A percentile compares a stretch with the other conserved stretches of the same genome.
These are phyloP conservation scores for Vigna reflexopilosa DNA, from an alignment of 306 rosid genomes.

Conservation along the genomic window DNA sequence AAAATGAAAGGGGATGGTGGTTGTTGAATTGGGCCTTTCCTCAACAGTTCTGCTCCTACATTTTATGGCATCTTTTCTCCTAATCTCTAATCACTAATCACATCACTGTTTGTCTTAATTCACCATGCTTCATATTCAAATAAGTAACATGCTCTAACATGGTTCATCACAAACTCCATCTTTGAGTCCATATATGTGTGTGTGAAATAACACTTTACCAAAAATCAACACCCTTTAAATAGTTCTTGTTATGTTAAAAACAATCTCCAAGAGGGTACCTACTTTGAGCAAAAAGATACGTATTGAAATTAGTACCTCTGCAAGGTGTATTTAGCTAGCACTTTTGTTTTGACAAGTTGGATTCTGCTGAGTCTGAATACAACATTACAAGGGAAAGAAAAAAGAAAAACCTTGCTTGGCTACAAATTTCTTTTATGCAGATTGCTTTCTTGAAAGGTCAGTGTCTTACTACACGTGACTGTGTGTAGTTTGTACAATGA, in stretches of 20 bases:
- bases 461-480: constrained; percentile 29
- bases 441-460: constrained; percentile 4
- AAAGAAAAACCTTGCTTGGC: neutral
- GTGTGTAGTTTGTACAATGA: constrained; percentile 16
- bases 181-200: no score
- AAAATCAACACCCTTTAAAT: neutral
- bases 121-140: neutral
- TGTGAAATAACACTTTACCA: no score
- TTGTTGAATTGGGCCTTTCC: constrained; percentile 55
- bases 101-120: constrained; percentile 13
- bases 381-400: neutral
- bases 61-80: neutral
- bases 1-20: constrained; percentile 69
- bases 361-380: neutral
- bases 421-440: neutral
- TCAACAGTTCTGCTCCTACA: constrained; percentile 34
- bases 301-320: neutral
- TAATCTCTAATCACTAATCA: constrained; percentile 1
- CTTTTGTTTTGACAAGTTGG: constrained; percentile 12
- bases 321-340: neutral
- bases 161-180: neutral
- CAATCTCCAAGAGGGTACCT: neutral
- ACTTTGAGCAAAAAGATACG: neutral
- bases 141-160: neutral
- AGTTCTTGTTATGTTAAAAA: neutral